Evolutionary conservation across 2,329 filamentous ascomycete species (phyloP).

Genomic region (Aspergillus sp.): DNA sequence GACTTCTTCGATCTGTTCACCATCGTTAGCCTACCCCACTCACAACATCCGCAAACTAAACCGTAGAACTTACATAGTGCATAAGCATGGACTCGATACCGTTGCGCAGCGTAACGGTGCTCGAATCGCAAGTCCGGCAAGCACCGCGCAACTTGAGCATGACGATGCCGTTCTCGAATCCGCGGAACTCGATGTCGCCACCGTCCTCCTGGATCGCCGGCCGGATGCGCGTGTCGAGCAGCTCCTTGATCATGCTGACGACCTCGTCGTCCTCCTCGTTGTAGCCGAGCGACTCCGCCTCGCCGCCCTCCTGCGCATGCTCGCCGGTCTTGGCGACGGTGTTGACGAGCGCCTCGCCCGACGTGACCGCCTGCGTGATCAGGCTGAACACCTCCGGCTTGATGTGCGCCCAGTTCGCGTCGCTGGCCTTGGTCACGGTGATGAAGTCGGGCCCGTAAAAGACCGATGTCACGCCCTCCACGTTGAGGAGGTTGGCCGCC

Average conservation of each 20-base stretch:
- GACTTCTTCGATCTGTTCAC: neutral
- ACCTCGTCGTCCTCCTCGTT: slow-evolving; percentile 92
- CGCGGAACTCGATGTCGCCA: slow-evolving; percentile 92
- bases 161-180: slow-evolving; percentile 85
- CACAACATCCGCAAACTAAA: neutral
- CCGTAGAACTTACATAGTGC: slow-evolving; percentile 70
- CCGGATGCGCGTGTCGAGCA: slow-evolving; percentile 90
- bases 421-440: slow-evolving; percentile 86
- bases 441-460: slow-evolving; percentile 97
- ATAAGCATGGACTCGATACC: slow-evolving; percentile 98
- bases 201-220: slow-evolving; percentile 97
- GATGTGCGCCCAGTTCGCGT: slow-evolving; percentile 90
- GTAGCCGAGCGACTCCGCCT: slow-evolving; percentile 73
- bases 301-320: slow-evolving; percentile 47
- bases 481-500: slow-evolving; percentile 84
- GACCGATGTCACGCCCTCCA: slow-evolving; percentile 90
- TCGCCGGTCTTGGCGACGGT: slow-evolving; percentile 61
- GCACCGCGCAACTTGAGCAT: slow-evolving; percentile 83
- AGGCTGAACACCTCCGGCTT: slow-evolving; percentile 93
- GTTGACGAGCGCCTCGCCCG: slow-evolving; percentile 77
- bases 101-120: slow-evolving; percentile 94
- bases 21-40: neutral
- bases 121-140: slow-evolving; percentile 93
- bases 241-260: slow-evolving; percentile 97
- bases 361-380: slow-evolving; percentile 88